Base-by-base conservation (phyloP, 108 stramenopile genomes). In the Mediolabrus comicus region DNA sequence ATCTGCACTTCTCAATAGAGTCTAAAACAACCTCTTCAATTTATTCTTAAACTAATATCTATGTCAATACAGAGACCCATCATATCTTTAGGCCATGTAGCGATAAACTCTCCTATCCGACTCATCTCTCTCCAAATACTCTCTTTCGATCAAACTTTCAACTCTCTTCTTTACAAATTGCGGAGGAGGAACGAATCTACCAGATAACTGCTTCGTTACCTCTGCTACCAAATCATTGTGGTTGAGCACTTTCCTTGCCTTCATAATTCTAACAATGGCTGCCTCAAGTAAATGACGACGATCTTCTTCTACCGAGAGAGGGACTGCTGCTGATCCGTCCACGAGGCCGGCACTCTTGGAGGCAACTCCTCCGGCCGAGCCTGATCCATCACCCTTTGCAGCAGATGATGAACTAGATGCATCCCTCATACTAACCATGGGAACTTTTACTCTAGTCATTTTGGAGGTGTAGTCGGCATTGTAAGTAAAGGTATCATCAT, bases 251-350 rank as follows among this genome's bases (percentile, higher is more conserved):
- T 97, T 97, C 49, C 98, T 85, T 5, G 97, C 90, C 82, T 98
- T 98, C 98, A 98, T 98, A 66, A 98, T 96, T 53, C 98, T 84
- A 2, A 99, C 97, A 55, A 98, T 88, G 13, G 96, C 92, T 19
- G 98, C 97, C 73, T 99, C 98, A 27, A 97, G 87, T 41, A 95
- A 79, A 72, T 98, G 95, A 31, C 92, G 86, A 53, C 92, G 82
- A 59, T 97, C 92, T 74, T 95, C 94, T 71, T 95, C 94, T 31
- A 96, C 94, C 34, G 84, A 66, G 13, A 86, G 65, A 17, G 92
- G 94, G 28, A 93, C 80, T 10, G 80, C 41, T 10, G 75, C 29
- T 10, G 65, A 74, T 63, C 90, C 87, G 72, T 84, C 81, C 14
- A 71, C 81, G 5, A 77, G 61, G 17, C 61, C 74, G n/a, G 29